phyloP scores from a whole-genome alignment of 2,329 filamentous ascomycete genomes.

The Atkinsonella texensis region DNA sequence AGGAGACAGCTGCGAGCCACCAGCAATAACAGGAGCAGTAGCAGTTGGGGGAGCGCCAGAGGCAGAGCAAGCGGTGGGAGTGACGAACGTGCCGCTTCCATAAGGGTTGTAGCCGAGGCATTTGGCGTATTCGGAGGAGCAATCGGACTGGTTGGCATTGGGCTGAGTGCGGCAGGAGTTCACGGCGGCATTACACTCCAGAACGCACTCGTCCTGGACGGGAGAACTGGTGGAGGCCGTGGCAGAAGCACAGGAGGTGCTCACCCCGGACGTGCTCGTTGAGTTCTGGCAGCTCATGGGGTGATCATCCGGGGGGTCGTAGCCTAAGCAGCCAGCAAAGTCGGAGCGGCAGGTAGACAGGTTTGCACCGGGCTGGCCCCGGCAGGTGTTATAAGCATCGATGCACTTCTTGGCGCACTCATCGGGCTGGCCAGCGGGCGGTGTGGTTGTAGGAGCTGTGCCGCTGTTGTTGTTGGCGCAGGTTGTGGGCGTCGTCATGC shows the following conservation, averaged over 20 bases:
- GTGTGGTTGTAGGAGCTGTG: no score
- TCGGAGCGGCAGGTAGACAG: neutral
- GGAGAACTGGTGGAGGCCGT: neutral
- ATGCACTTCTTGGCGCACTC: neutral
- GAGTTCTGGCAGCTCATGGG: neutral
- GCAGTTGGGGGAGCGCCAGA: neutral
- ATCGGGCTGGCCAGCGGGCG: no score
- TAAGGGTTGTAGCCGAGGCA: conserved; percentile 3
- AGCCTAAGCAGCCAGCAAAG: neutral
- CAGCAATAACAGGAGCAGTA: neutral
- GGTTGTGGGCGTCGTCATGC: no score
- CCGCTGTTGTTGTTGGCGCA: no score
- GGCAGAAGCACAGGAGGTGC: neutral
- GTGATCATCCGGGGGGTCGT: neutral
- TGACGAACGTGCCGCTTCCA: neutral
- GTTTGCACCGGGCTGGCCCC: neutral
- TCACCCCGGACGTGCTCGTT: neutral
- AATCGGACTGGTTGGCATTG: neutral
- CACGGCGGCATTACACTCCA: neutral
- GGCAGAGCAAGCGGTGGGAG: neutral
- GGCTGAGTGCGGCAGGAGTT: neutral
- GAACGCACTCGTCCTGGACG: neutral
- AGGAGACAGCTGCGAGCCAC: neutral
- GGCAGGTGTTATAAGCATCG: neutral
- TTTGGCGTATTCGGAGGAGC: conserved; percentile 1